A percentile compares a stretch with the other conserved stretches of the same genome.
phyloP scores from a whole-genome alignment of 208 protist genomes.

The Trypanosoma brucei region DNA sequence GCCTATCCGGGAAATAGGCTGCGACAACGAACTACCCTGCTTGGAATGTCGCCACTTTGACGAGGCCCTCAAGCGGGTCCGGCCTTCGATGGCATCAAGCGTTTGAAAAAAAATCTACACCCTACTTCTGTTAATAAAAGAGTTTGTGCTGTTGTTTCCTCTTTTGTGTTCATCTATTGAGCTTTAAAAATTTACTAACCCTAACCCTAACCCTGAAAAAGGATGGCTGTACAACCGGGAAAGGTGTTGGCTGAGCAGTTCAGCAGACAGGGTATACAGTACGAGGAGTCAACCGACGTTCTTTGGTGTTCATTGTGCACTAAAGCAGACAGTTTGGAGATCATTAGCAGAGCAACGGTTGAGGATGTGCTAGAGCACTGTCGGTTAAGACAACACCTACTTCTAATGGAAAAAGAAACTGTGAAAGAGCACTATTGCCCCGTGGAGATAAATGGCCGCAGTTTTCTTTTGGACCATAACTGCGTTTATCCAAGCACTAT shows the following conservation, averaged over 20 bases:
- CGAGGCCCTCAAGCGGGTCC: slow-evolving; percentile 63
- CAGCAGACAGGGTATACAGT: slow-evolving; percentile 28
- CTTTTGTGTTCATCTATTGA: too few relatives aligned
- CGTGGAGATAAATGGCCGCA: slow-evolving; percentile 57
- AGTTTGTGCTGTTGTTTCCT: too few relatives aligned
- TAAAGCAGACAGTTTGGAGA: slow-evolving; percentile 6
- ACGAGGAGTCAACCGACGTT: slow-evolving; percentile 16
- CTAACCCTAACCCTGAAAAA: too few relatives aligned
- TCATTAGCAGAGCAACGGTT: slow-evolving; percentile 20
- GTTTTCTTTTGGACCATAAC: slow-evolving; percentile 76
- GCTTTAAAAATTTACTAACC: too few relatives aligned
- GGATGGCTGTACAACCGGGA: background rate
- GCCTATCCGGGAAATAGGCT: slow-evolving; percentile 59
- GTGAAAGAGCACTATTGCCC: slow-evolving; percentile 52
- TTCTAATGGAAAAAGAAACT: slow-evolving; percentile 26
- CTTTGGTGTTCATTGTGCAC: slow-evolving; percentile 41
- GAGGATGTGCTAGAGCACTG: slow-evolving; percentile 53
- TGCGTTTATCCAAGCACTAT: slow-evolving; percentile 63
- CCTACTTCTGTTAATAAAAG: background rate
- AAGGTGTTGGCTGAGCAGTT: slow-evolving; percentile 28
- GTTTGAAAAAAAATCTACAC: background rate
- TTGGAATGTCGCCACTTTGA: slow-evolving; percentile 70
- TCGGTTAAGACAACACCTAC: slow-evolving; percentile 42
- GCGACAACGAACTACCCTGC: slow-evolving; percentile 31
- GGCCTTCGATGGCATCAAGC: slow-evolving; percentile 28